phyloP scores from a whole-genome alignment of 2,329 filamentous ascomycete genomes.

The Aureobasidium sp. region DNA sequence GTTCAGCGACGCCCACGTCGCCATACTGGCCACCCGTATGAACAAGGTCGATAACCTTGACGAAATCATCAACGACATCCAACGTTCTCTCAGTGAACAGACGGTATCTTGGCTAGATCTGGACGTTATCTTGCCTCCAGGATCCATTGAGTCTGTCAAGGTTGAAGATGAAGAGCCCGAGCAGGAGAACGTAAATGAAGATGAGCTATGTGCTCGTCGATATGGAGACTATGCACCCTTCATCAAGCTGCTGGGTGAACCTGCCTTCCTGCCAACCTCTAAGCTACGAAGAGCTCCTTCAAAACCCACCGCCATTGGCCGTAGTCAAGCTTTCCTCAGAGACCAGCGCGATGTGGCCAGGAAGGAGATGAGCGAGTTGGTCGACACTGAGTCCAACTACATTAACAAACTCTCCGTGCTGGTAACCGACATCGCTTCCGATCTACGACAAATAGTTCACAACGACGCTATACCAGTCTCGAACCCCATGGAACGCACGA shows the following conservation, averaged over 20 bases:
- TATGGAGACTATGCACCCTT: conserved; percentile 73
- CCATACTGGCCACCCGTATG: conserved; percentile 80
- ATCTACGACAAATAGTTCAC: conserved; percentile 61
- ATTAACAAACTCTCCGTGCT: conserved; percentile 80
- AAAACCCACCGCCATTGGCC: conserved; percentile 70
- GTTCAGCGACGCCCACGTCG: conserved; percentile 88
- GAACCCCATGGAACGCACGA: conserved; percentile 36
- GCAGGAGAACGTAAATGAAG: conserved; percentile 52
- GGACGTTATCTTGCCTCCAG: conserved; percentile 75
- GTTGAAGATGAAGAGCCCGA: conserved; percentile 51
- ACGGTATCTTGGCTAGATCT: conserved; percentile 78
- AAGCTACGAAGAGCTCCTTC: conserved; percentile 79
- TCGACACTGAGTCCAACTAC: conserved; percentile 92
- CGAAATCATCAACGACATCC: conserved; percentile 64
- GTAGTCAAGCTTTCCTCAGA: conserved; percentile 66
- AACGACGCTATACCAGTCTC: conserved; percentile 11
- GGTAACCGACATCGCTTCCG: conserved; percentile 69
- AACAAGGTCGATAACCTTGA: conserved; percentile 66
- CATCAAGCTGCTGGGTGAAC: conserved; percentile 71
- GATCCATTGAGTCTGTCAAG: conserved; percentile 55
- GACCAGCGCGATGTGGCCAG: conserved; percentile 78
- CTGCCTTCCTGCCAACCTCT: conserved; percentile 78
- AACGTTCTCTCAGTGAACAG: conserved; percentile 69
- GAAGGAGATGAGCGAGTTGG: conserved; percentile 80
- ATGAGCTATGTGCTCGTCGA: conserved; percentile 45